phyloP scores from a whole-genome alignment of 371 early-diverging fungal genomes.

The Amoeboradix gromovi region DNA sequence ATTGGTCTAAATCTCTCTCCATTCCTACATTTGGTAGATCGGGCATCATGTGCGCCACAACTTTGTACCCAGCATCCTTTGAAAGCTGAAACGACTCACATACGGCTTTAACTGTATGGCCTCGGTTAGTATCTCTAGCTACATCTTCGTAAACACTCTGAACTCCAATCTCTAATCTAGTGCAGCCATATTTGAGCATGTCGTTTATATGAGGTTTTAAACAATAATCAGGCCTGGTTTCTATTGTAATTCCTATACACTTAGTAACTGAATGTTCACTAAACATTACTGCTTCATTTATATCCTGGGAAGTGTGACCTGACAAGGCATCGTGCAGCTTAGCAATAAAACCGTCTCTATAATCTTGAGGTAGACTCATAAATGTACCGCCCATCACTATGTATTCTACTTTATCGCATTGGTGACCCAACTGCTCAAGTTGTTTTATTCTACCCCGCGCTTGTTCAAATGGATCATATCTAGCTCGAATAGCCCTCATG shows the following conservation, averaged over 20 bases:
- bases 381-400: conserved; percentile 99
- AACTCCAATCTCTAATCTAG: conserved; percentile 95
- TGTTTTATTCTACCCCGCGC: conserved; percentile 86
- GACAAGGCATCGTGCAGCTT: conserved; percentile 93
- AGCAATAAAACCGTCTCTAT: conserved; percentile 87
- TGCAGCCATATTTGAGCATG: conserved; percentile 98
- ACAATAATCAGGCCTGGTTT: conserved; percentile 98
- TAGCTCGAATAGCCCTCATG: conserved; percentile 97
- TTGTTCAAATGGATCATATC: conserved; percentile 97
- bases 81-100: conserved; percentile 85
- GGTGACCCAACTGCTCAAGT: conserved; percentile 78
- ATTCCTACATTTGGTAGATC: conserved; percentile 98
- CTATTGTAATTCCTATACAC: conserved; percentile 98
- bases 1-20: conserved; percentile 96
- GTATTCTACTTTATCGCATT: conserved; percentile 94
- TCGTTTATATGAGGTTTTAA: conserved; percentile 84
- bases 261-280: conserved; percentile 87
- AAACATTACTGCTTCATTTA: conserved; percentile 90
- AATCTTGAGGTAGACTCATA: conserved; percentile 85
- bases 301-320: conserved; percentile 57
- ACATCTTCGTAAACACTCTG: conserved; percentile 99
- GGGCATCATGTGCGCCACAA: conserved; percentile 99
- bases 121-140: conserved; percentile 94
- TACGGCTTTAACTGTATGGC: conserved; percentile 95
- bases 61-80: conserved; percentile 98